Percentiles rank a stretch among this genome's conserved stretches.
Evolutionary conservation across 164 flowering plant genomes (phyloP).

Genomic region (Santalum album): DNA sequence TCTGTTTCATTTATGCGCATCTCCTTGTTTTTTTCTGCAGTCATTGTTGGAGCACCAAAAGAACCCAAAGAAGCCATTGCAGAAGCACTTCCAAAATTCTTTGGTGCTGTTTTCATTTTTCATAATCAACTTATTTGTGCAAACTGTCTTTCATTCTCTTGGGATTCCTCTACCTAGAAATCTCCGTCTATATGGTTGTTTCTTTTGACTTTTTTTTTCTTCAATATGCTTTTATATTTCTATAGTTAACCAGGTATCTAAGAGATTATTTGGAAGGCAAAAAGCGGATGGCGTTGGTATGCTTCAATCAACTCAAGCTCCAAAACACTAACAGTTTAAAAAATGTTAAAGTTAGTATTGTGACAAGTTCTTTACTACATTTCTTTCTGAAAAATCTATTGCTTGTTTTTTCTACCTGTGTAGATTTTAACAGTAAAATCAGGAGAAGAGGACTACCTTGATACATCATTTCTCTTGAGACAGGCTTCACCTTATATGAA

Average conservation of each 20-base stretch:
- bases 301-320: slow-evolving; percentile 1
- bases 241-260: slow-evolving; percentile 73
- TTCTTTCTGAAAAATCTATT: not conserved
- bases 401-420: slow-evolving; percentile 9
- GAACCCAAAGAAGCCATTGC: slow-evolving; percentile 68
- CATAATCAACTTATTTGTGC: no score
- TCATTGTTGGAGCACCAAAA: slow-evolving; percentile 87
- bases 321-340: not conserved
- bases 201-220: slow-evolving; percentile 1
- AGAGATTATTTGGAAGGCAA: slow-evolving; percentile 86
- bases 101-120: slow-evolving; percentile 37
- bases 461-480: slow-evolving; percentile 63
- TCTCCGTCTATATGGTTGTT: no score
- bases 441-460: slow-evolving; percentile 65
- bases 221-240: not conserved
- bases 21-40: slow-evolving; percentile 22
- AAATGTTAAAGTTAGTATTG: not conserved
- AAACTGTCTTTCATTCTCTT: no score
- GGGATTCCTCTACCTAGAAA: no score
- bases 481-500: slow-evolving; percentile 83
- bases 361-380: not conserved
- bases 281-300: slow-evolving; percentile 83
- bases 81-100: slow-evolving; percentile 78
- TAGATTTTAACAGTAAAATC: slow-evolving; percentile 81
- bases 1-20: not conserved